Evolutionary conservation across 805 yeast species (phyloP).

Genomic region (Candida orba): DNA sequence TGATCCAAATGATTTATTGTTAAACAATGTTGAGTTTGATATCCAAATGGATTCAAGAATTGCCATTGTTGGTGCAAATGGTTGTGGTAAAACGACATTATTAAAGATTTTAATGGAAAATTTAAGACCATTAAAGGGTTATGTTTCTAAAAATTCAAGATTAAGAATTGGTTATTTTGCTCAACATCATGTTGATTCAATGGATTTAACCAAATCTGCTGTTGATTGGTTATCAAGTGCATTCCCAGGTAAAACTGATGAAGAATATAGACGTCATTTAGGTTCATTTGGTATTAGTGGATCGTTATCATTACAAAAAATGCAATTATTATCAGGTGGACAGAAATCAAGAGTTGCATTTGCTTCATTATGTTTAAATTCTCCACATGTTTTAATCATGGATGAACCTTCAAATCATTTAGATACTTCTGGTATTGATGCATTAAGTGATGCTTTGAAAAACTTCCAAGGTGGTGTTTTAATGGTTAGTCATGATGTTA

Average conservation of each 20-base stretch:
- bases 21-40: constrained; percentile 77
- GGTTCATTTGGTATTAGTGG: constrained; percentile 98
- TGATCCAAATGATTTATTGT: constrained; percentile 50
- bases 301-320: constrained; percentile 82
- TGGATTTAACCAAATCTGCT: constrained; percentile 81
- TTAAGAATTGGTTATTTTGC: constrained; percentile 95
- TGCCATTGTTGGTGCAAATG: constrained; percentile 97
- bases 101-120: constrained; percentile 80
- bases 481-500: constrained; percentile 97
- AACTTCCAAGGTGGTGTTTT: constrained; percentile 91
- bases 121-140: constrained; percentile 68
- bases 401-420: constrained; percentile 99
- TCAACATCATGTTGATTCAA: constrained; percentile 96
- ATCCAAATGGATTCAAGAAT: constrained; percentile 92
- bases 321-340: constrained; percentile 90
- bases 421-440: constrained; percentile 97
- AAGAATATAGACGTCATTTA: constrained; percentile 92
- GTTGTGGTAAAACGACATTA: constrained; percentile 97
- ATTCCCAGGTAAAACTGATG: constrained; percentile 91
- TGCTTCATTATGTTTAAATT: constrained; percentile 84
- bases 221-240: constrained; percentile 89
- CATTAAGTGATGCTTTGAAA: constrained; percentile 81
- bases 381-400: constrained; percentile 85
- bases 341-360: constrained; percentile 98
- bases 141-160: constrained; percentile 73